These are phyloP conservation scores for Euphorbia celastroides DNA, from an alignment of 441 rosid genomes.

Conservation along the genomic window DNA sequence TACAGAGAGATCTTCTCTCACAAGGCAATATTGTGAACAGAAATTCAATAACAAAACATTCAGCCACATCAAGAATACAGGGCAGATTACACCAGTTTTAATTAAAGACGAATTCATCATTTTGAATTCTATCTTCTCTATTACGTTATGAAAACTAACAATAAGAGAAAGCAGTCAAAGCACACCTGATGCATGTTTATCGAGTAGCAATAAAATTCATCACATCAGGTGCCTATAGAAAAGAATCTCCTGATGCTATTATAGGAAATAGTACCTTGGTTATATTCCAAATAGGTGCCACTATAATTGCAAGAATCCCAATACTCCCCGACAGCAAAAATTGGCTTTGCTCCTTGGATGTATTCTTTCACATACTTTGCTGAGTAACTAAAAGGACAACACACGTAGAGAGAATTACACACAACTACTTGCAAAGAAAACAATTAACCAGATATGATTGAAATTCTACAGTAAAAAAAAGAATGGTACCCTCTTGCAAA, in stretches of 20 bases:
- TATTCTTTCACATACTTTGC: constrained; percentile 76
- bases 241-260: neutral
- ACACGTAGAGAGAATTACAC: constrained; percentile 15
- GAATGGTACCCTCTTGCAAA: constrained; percentile 80
- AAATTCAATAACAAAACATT: too few species aligned
- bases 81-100: neutral
- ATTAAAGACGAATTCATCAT: neutral
- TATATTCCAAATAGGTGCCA: constrained; percentile 56
- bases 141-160: too few species aligned
- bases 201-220: too few species aligned
- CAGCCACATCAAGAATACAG: neutral
- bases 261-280: constrained; percentile 54
- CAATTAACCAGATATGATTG: constrained; percentile 8
- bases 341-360: constrained; percentile 77
- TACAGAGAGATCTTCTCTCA: too few species aligned
- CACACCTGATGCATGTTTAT: too few species aligned
- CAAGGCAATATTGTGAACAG: too few species aligned
- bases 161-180: too few species aligned
- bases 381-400: constrained; percentile 49
- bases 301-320: constrained; percentile 93
- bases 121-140: too few species aligned
- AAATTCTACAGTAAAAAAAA: constrained; percentile 12
- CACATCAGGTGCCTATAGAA: too few species aligned
- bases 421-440: neutral
- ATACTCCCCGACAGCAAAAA: constrained; percentile 79